phyloP scores from a whole-genome alignment of 2,329 filamentous ascomycete genomes.

The Colletotrichum gloeosporioides region DNA sequence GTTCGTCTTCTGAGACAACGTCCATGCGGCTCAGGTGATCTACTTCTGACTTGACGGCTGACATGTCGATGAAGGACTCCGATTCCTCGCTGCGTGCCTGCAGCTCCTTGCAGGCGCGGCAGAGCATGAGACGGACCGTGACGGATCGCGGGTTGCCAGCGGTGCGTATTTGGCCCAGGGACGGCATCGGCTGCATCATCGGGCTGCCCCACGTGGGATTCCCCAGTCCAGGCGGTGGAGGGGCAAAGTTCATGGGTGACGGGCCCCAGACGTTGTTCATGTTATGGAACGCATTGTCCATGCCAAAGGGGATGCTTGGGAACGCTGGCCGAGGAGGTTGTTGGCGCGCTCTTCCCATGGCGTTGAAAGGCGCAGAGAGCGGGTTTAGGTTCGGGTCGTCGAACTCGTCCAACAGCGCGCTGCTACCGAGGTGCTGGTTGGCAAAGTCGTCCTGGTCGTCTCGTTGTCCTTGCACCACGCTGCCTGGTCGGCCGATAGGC shows the following conservation, averaged over 20 bases:
- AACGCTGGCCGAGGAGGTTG: slow-evolving; percentile 56
- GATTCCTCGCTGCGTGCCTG: slow-evolving; percentile 44
- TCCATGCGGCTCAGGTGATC: slow-evolving; percentile 19
- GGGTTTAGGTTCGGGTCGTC: slow-evolving; percentile 61
- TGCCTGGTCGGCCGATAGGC: slow-evolving; percentile 87
- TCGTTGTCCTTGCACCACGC: slow-evolving; percentile 63
- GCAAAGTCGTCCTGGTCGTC: slow-evolving; percentile 68
- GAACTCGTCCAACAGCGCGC: slow-evolving; percentile 81
- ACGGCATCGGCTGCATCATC: slow-evolving; percentile 12
- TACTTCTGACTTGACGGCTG: slow-evolving; percentile 67
- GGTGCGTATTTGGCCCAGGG: slow-evolving; percentile 3
- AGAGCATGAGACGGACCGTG: slow-evolving; percentile 75
- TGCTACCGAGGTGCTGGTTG: slow-evolving; percentile 85
- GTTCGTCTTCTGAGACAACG: slow-evolving; percentile 64
- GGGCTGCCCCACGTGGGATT: slow-evolving; percentile 40
- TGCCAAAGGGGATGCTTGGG: slow-evolving; percentile 40
- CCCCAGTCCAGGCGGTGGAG: slow-evolving; percentile 51
- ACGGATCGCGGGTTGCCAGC: slow-evolving; percentile 40
- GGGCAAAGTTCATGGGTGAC: slow-evolving; percentile 32
- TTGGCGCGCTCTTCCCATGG: slow-evolving; percentile 44
- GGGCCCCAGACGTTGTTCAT: slow-evolving; percentile 48
- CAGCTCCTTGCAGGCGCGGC: slow-evolving; percentile 75
- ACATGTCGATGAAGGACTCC: slow-evolving; percentile 74
- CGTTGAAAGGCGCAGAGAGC: slow-evolving; percentile 32
- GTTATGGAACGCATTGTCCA: slow-evolving; percentile 43